Percentiles rank a stretch among this genome's conserved stretches.
These are phyloP conservation scores for Quercus dentata DNA, from an alignment of 306 rosid species.

Conservation along the genomic window DNA sequence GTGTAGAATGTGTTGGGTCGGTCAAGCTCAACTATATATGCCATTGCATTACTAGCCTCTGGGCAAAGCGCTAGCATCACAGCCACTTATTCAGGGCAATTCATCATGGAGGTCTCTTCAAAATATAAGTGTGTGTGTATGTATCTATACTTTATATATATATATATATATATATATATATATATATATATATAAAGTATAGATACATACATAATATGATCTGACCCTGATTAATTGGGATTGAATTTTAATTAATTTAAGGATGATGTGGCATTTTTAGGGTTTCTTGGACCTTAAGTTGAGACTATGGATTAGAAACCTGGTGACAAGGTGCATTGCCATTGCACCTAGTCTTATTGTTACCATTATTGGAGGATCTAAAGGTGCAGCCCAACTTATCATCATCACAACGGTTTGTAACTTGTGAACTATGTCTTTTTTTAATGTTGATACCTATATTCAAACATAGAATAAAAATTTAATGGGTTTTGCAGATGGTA, in stretches of 20 bases:
- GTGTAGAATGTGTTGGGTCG: slow-evolving; percentile 73
- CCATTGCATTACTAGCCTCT: slow-evolving; percentile 81
- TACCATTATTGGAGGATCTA: slow-evolving; percentile 59
- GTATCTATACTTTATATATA: not conserved
- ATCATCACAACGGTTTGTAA: slow-evolving; percentile 72
- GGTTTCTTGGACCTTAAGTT: slow-evolving; percentile 86
- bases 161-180: not conserved
- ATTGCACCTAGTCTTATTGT: slow-evolving; percentile 88
- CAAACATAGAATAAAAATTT: not conserved
- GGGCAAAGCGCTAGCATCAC: slow-evolving; percentile 94
- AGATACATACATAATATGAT: not conserved
- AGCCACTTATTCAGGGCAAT: slow-evolving; percentile 91
- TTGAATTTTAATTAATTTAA: not conserved
- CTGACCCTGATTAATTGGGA: not conserved
- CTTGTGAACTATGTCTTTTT: not conserved
- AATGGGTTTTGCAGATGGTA: slow-evolving; percentile 64
- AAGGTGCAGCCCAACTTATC: slow-evolving; percentile 50
- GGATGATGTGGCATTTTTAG: slow-evolving; percentile 29
- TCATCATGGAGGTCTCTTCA: slow-evolving; percentile 78
- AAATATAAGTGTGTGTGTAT: not conserved
- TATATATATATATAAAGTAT: not conserved
- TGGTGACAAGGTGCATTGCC: slow-evolving; percentile 73
- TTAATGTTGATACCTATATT: not conserved
- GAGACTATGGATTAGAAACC: slow-evolving; percentile 63
- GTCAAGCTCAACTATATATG: slow-evolving; percentile 74